phyloP scores from a whole-genome alignment of 2,329 filamentous ascomycete species.

The Chaetomiaceae sp. region DNA sequence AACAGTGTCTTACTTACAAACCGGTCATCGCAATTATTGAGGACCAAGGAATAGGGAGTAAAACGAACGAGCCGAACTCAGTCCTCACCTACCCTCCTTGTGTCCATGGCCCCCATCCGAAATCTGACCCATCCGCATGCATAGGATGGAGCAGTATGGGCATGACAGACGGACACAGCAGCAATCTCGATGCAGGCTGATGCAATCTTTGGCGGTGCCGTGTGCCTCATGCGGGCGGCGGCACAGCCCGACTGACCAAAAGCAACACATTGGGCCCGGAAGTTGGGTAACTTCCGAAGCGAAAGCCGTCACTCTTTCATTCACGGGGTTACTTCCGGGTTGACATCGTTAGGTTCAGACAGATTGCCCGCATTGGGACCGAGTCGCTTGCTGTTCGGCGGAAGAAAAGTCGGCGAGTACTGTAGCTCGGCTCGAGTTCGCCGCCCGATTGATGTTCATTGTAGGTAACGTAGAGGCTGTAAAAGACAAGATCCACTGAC shows the following conservation, averaged over 20 bases:
- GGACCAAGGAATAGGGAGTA: not conserved
- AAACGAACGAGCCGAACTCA: not conserved
- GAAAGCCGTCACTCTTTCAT: not conserved
- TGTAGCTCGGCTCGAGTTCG: no score
- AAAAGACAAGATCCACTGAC: not conserved
- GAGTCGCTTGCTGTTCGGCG: not conserved
- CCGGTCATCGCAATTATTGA: not conserved
- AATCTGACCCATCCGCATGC: not conserved
- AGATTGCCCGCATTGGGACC: not conserved
- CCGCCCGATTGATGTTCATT: no score
- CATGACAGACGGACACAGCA: constrained; percentile 7
- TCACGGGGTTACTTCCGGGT: not conserved
- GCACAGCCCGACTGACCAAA: constrained; percentile 4
- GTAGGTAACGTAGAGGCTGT: no score
- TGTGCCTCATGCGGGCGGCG: constrained; percentile 10
- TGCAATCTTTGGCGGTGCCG: constrained; percentile 12
- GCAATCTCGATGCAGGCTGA: constrained; percentile 15
- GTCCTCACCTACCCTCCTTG: not conserved
- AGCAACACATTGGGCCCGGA: not conserved
- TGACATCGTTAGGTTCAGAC: not conserved
- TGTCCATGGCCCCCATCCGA: not conserved
- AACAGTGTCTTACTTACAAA: not conserved
- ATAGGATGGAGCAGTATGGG: not conserved
- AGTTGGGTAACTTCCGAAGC: not conserved
- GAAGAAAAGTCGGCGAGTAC: no score